Base-by-base conservation (phyloP, 495 filamentous ascomycete species). In the Filosporella fistucella region DNA sequence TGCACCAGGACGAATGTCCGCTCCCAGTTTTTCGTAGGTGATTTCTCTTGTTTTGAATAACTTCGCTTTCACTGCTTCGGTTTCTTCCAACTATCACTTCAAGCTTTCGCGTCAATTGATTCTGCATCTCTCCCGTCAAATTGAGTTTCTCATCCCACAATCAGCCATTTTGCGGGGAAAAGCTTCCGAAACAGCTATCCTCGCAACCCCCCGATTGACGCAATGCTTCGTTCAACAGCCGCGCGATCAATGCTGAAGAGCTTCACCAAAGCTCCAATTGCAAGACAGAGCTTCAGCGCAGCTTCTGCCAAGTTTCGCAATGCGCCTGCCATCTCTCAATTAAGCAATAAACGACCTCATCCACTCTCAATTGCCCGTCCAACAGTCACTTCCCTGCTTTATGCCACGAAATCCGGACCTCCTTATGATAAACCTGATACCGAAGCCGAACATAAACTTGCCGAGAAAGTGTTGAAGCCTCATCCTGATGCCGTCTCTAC, bases 401-500 rank as follows among this genome's bases (percentile, higher is more conserved):
- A 62, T 50, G 62, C 56, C n/a, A 57, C 39, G 47, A 62, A 29
- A 34, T 17, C 49, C 0, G 34, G 26, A 7, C 38, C 44, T 4
- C 47, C 52, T 25, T 65, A 45, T 49, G 71, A 69, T 47, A 60
- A 61, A 33, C 71, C 70, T 42, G 72, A 86, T 58, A 64, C 50
- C 32, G 66, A 80, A 47, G 58, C 56, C 29, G 83, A 86, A 52
- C 64, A 72, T 39, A 62, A 69, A 52, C 24, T 75, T 5, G 65
- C 62, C 17, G 51, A 76, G 20, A 48, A 74, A 49, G 77, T 77
- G 45, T 53, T 89, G 4, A 57, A 76, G 45, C 45, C 71, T 3
- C 57, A 76, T 40, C 84, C 85, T 1, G 75, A 79, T 16, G 59
- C 68, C 5, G 82, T 88, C 9, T 71, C 78, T 1, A 63, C 61